phyloP scores from a whole-genome alignment of 208 protist species.

The Spongospora subterranea region DNA sequence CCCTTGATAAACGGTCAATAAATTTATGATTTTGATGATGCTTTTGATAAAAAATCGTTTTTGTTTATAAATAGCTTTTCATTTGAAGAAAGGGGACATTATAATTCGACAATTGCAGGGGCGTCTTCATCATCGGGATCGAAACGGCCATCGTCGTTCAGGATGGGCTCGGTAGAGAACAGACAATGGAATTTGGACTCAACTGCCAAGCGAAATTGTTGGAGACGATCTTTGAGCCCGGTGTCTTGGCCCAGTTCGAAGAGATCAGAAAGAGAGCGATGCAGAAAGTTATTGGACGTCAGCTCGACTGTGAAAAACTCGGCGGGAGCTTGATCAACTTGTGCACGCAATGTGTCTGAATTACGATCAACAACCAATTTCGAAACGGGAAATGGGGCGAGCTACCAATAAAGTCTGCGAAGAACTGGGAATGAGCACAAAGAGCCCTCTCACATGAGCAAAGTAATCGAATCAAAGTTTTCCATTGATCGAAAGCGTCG shows the following conservation, averaged over 20 bases:
- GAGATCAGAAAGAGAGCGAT: neutral
- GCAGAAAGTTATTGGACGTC: conserved; percentile 10
- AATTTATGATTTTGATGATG: no score
- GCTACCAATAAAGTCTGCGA: neutral
- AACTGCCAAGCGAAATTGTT: neutral
- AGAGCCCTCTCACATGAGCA: neutral
- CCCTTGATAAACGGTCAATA: no score
- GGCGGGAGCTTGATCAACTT: neutral
- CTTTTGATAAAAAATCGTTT: no score
- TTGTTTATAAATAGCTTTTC: no score
- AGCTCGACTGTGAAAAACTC: conserved; percentile 28
- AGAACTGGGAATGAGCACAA: neutral
- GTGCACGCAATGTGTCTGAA: neutral
- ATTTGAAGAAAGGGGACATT: neutral
- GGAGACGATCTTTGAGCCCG: neutral
- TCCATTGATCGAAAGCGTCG: conserved; percentile 34
- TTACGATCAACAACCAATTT: neutral
- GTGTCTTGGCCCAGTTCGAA: conserved; percentile 43
- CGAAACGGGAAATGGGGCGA: neutral
- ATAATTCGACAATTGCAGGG: conserved; percentile 16
- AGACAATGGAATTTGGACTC: neutral
- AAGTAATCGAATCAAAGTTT: neutral
- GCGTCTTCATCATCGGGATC: conserved; percentile 39
- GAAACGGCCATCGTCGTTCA: conserved; percentile 25
- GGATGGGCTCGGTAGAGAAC: neutral